These are phyloP conservation scores for Endocladia muricata DNA, from an alignment of 31 red algal species.

Conservation along the genomic window DNA sequence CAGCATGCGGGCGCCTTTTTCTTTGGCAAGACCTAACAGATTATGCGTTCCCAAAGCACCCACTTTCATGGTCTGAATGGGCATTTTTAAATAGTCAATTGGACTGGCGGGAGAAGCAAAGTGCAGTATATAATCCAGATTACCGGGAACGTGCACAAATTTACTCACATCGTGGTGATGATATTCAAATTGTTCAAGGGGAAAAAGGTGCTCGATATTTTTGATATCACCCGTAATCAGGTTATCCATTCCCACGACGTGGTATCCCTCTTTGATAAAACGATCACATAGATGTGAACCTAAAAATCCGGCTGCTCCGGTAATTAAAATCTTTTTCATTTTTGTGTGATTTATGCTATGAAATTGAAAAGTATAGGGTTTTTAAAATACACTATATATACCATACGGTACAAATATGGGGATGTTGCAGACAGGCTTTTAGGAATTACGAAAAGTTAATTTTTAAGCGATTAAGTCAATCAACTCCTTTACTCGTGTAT, in stretches of 20 bases:
- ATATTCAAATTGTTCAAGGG: slow-evolving; percentile 91
- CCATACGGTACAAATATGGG: no score
- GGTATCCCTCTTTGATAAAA: slow-evolving; percentile 85
- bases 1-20: slow-evolving; percentile 74
- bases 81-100: slow-evolving; percentile 92
- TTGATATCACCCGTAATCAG: slow-evolving; percentile 99
- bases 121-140: slow-evolving; percentile 98
- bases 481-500: no score
- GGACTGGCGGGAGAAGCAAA: slow-evolving; percentile 89
- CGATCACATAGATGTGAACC: slow-evolving; percentile 91
- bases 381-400: no score
- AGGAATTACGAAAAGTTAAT: no score
- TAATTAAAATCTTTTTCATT: no score
- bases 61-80: no score
- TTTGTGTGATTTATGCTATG: no score
- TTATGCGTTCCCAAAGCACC: slow-evolving; percentile 94
- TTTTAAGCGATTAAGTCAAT: no score
- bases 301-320: slow-evolving; percentile 94
- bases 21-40: slow-evolving; percentile 86
- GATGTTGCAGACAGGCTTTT: no score
- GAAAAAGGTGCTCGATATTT: slow-evolving; percentile 96
- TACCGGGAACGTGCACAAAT: slow-evolving; percentile 94
- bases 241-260: slow-evolving; percentile 88
- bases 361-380: no score
- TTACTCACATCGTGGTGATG: slow-evolving; percentile 89